These are phyloP conservation scores for Aspergillus terreus DNA, from an alignment of 2,329 filamentous ascomycete genomes.

Conservation along the genomic window DNA sequence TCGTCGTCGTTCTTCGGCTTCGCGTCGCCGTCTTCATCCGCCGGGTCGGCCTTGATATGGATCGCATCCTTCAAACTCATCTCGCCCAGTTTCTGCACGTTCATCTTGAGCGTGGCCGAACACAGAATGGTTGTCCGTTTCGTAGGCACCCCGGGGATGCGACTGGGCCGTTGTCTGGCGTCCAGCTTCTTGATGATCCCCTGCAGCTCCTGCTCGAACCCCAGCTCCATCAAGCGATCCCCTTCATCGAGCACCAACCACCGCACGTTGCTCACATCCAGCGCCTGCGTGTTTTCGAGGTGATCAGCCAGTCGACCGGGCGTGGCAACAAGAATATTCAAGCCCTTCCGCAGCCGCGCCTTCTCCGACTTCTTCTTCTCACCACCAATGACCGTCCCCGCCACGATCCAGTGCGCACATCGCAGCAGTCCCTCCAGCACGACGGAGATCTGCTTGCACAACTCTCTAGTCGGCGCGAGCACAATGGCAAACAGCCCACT, in stretches of 20 bases:
- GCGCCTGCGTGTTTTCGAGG: slow-evolving; percentile 81
- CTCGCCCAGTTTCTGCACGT: slow-evolving; percentile 87
- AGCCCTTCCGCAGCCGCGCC: slow-evolving; percentile 83
- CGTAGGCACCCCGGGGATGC: slow-evolving; percentile 64
- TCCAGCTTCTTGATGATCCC: slow-evolving; percentile 80
- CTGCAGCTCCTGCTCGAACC: slow-evolving; percentile 91
- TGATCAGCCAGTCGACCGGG: slow-evolving; percentile 90
- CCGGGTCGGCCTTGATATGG: slow-evolving; percentile 69
- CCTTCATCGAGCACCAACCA: slow-evolving; percentile 96
- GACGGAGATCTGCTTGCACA: slow-evolving; percentile 87
- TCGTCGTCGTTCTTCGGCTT: slow-evolving; percentile 48
- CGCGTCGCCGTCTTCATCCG: slow-evolving; percentile 52
- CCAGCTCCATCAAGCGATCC: slow-evolving; percentile 96
- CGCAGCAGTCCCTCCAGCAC: slow-evolving; percentile 81
- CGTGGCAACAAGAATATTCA: slow-evolving; percentile 94
- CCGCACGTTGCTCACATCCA: slow-evolving; percentile 82
- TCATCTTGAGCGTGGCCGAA: slow-evolving; percentile 97
- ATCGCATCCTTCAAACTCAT: slow-evolving; percentile 92
- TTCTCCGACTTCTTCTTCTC: slow-evolving; percentile 82
- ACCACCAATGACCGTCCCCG: slow-evolving; percentile 74
- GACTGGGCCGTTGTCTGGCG: slow-evolving; percentile 59
- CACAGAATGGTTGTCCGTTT: slow-evolving; percentile 82
- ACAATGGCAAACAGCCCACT: slow-evolving; percentile 91
- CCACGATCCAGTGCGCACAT: slow-evolving; percentile 92
- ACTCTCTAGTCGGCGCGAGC: slow-evolving; percentile 87